Evolutionary conservation across 75 land plant species (phyloP), one percentile per base, ranked within the genome.

Genomic region (Pinus tabuliformis): DNA sequence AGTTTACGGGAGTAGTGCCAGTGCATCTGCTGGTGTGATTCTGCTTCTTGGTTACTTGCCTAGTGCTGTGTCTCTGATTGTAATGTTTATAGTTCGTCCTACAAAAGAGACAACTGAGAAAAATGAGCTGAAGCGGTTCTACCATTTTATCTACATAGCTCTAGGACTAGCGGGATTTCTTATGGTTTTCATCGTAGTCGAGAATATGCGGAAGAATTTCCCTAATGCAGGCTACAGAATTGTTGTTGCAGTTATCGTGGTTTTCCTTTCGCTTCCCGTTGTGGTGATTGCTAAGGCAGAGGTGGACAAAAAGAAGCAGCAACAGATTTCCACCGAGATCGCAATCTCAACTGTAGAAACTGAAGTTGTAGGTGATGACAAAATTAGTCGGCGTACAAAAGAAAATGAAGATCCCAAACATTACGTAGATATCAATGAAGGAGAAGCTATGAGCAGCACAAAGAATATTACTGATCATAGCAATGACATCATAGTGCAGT

Each of bases 1-100:
- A 26, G 14, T 90, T 11, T 87, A 90, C 62, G 89, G 88, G 2
- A 52, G 85, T 33, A 81, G 85, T 61, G 17, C 28, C 6, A 37
- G 39, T 30, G 72, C 8, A 45, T 45, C 49, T 45, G 8, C 49
- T 8, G 33, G 75, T 63, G 59, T 90, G 3, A 87, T 90, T 13
- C 81, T 90, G 4, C 83, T 90, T 36, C 78, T 87, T 54, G 92
- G 57, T 1, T 87, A 84, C 88, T 77, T 90, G 18, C 92, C 90
- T 6, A 78, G 83, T 14, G 77, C 76, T 15, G 20, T 87, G 0
- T 85, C 85, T 20, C 74, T 86, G 14, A 20, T 81, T n/a, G 88
- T 83, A 62, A 72, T 86, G 17, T 75, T 54, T 72, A 76, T 82
- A n/a, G 78, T 90, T 20, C 79, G 88, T 12, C 59, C 76, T 21